Evolutionary conservation across 2,329 filamentous ascomycete genomes (phyloP), one percentile per base, ranked within the genome.

Genomic region (Sordariomycetes sp.): DNA sequence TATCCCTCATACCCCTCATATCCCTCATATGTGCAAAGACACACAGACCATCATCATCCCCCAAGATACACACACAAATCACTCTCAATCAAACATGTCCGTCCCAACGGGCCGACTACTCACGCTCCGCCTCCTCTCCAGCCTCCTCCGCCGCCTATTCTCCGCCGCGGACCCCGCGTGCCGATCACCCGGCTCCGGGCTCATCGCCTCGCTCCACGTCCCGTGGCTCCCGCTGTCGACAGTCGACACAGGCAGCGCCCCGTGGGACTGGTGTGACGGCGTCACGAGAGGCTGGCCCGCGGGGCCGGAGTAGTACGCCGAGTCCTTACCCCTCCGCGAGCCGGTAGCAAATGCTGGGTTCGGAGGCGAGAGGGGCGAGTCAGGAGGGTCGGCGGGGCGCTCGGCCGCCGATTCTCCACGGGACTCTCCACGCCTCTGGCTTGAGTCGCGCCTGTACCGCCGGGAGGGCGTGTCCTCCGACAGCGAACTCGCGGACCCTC

Each of bases 221-320:
- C 72, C 76, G 60, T 79, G 77, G 60, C 75, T 79, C 50, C 69
- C 76, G 15, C 71, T 77, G 57, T 67, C 73, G 52, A 75, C 61
- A 60, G 74, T 78, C 53, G 78, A 79, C 50, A 76, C 68, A 3
- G 77, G 77, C 56, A 67, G 66, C 3, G 62, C 65, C 36, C 68
- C 68, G n/a, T n/a, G n/a, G n/a, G n/a, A n/a, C 1, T 70, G 70
- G 17, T 69, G 66, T 1, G 28, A 32, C 28, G 73, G 69, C 8
- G 65, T 64, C 32, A 62, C 61, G 1, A 71, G 73, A n/a, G 73
- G 70, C 17, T 73, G 72, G 2, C 73, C 66, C n/a, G 32, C n/a
- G n/a, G n/a, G 57, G 7, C 78, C 79, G 2, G 79, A 81, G 64
- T 82, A 84, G 63, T 85, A 84, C 10, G 79, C 79, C 52, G 79